A percentile compares a stretch with the other conserved stretches of the same genome.
These are phyloP conservation scores for Backusella psychrophila DNA, from an alignment of 192 early-diverging fungal genomes.

Conservation along the genomic window DNA sequence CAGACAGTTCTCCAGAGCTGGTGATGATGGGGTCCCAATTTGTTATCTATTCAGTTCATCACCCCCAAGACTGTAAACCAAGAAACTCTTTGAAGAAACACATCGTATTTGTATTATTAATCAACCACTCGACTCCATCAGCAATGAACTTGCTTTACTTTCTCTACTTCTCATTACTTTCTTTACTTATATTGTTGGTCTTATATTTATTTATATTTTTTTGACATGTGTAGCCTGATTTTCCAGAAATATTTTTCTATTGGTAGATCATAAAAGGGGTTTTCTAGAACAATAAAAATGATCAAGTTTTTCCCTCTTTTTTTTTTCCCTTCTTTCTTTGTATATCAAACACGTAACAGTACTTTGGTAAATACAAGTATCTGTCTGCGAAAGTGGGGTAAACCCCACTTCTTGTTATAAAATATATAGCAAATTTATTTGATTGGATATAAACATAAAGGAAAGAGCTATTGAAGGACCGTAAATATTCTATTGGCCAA, in stretches of 20 bases:
- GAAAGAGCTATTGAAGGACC: not conserved
- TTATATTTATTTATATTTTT: not conserved
- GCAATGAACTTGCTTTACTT: not conserved
- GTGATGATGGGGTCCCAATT: not conserved
- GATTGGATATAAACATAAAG: not conserved
- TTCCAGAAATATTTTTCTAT: not conserved
- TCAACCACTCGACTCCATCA: not conserved
- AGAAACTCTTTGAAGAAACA: not conserved
- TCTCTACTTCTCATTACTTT: not conserved
- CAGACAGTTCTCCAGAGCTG: not conserved
- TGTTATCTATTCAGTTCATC: not conserved
- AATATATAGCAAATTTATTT: conserved; percentile 6
- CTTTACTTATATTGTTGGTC: not conserved
- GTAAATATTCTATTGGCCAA: not conserved
- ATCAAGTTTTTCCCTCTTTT: not conserved
- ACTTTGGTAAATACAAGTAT: not conserved
- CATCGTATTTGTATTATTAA: not conserved
- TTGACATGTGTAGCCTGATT: conserved; percentile 1
- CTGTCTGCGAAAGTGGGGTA: not conserved
- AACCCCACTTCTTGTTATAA: not conserved
- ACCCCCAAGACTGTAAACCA: not conserved
- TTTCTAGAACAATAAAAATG: not conserved
- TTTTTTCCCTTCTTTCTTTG: not conserved
- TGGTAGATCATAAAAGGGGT: not conserved
- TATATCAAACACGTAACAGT: not conserved